Base-by-base conservation (phyloP, 495 filamentous ascomycete species). In the Penicillium ucsense region DNA sequence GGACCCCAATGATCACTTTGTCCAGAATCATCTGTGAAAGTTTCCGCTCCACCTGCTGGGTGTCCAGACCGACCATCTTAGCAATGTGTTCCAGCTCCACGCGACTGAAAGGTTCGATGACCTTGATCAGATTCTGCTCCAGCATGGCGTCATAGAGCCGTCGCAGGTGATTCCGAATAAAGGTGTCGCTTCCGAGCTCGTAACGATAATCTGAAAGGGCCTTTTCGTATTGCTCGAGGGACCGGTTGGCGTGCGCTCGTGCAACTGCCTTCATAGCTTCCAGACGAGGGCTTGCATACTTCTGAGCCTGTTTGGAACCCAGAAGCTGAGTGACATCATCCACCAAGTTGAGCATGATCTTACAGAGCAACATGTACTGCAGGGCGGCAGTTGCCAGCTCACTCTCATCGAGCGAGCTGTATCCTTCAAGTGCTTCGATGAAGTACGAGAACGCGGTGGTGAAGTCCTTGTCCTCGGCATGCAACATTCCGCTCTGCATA, bases 241-340 rank as follows among this genome's bases (percentile, higher is more conserved):
- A 91, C 3, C 92, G 87, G 71, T 96, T 91, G 48, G 86, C 79
- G 70, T 98, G 94, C 32, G 92, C 92, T 50, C 88, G 84, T 12
- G 92, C 94, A 47, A 98, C 90, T 8, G 92, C 88, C 71, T 96
- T 97, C 91, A 98, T 98, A 37, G 92, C 92, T 67, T 98, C 92
- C 51, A 98, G 80, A 51, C 86, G 88, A 66, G 86, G 83, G 46
- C 89, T 90, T 28, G 91, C 90, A 65, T 97, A 96, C 69, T 94
- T 92, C 57, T 89, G 79, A 31, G 92, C 92, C 64, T 94, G 88
- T 76, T 98, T 98, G 39, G 86, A 89, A 10, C 83, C 81, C 79
- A 97, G 85, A 45, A 98, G 75, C 58, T 81, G 77, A 68, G 89
- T 90, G 61, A 99, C 91, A 69, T 99, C 92, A 73, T 96, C 89